These are phyloP conservation scores for Hyphopichia homilentoma DNA, from an alignment of 805 yeast genomes.

Conservation along the genomic window DNA sequence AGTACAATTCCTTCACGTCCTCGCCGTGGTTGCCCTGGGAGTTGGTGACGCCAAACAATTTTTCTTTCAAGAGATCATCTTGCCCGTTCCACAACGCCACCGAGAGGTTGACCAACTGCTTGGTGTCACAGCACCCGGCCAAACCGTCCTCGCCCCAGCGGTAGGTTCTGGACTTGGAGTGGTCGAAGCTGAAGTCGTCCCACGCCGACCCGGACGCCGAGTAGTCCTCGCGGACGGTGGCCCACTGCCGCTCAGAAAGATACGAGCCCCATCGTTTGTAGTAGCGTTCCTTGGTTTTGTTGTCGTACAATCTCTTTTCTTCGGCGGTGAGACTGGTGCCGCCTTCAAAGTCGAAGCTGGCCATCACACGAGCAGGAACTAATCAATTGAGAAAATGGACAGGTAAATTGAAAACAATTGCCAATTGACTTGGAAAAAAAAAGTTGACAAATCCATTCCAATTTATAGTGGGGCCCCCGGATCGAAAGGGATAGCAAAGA, in stretches of 20 bases:
- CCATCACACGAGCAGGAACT: too few relatives aligned
- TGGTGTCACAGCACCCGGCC: slow-evolving; percentile 84
- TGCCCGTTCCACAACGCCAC: slow-evolving; percentile 90
- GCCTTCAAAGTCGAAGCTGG: slow-evolving; percentile 2
- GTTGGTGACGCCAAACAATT: slow-evolving; percentile 83
- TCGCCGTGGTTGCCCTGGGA: slow-evolving; percentile 96
- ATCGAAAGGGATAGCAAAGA: too few relatives aligned
- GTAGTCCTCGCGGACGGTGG: slow-evolving; percentile 84
- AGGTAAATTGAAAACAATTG: too few relatives aligned
- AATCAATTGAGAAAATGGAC: too few relatives aligned
- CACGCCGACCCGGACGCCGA: slow-evolving; percentile 86
- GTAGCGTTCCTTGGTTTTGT: slow-evolving; percentile 40
- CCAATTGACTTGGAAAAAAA: too few relatives aligned
- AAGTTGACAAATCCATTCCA: too few relatives aligned
- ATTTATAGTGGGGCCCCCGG: too few relatives aligned
- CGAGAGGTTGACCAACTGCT: slow-evolving; percentile 70
- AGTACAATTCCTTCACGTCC: slow-evolving; percentile 84
- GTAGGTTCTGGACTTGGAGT: slow-evolving; percentile 73
- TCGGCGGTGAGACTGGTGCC: slow-evolving; percentile 27
- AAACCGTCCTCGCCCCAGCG: slow-evolving; percentile 97
- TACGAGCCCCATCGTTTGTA: slow-evolving; percentile 94
- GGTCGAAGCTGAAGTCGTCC: slow-evolving; percentile 83
- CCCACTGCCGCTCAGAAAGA: slow-evolving; percentile 85
- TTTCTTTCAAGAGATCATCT: slow-evolving; percentile 81
- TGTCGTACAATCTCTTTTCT: slow-evolving; percentile 32